Evolutionary conservation across 441 rosid genomes (phyloP).

Genomic region (Melastoma candidum): DNA sequence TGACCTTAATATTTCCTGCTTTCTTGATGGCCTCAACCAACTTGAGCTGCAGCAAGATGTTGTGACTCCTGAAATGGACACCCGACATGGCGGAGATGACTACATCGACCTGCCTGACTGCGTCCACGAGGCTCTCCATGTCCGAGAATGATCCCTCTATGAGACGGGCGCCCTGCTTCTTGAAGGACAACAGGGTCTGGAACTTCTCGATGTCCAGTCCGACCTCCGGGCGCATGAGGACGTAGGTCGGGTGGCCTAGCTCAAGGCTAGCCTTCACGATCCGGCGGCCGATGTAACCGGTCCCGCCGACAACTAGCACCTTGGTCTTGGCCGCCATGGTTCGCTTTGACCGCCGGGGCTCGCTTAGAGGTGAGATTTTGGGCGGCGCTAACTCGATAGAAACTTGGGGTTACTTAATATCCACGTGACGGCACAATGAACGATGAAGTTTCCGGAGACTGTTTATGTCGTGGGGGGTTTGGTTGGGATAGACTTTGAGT

Average conservation of each 20-base stretch:
- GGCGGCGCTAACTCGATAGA: too few species aligned
- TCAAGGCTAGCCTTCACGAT: conserved; percentile 65
- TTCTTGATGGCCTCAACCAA: conserved; percentile 85
- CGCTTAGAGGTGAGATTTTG: too few species aligned
- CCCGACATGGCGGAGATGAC: conserved; percentile 81
- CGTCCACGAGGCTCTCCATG: conserved; percentile 52
- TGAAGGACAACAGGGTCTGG: conserved; percentile 47
- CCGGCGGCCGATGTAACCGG: conserved; percentile 67
- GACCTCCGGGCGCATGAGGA: conserved; percentile 56
- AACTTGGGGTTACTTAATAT: too few species aligned
- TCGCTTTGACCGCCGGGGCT: too few species aligned
- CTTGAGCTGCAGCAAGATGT: conserved; percentile 55
- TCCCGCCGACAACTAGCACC: conserved; percentile 78
- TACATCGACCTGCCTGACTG: conserved; percentile 65
- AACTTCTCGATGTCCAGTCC: conserved; percentile 72
- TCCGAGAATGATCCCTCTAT: conserved; percentile 57
- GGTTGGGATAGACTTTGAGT: too few species aligned
- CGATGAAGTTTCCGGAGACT: too few species aligned
- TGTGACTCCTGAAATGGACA: conserved; percentile 58
- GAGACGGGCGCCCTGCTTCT: conserved; percentile 52
- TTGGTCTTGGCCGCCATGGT: conserved; percentile 21
- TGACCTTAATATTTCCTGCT: conserved; percentile 76
- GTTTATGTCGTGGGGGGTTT: too few species aligned
- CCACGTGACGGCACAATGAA: too few species aligned
- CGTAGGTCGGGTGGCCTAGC: conserved; percentile 55